Evolutionary conservation across 225 moss, liverwort and hornwort species (phyloP).

Genomic region (Sphagnum contortum): DNA sequence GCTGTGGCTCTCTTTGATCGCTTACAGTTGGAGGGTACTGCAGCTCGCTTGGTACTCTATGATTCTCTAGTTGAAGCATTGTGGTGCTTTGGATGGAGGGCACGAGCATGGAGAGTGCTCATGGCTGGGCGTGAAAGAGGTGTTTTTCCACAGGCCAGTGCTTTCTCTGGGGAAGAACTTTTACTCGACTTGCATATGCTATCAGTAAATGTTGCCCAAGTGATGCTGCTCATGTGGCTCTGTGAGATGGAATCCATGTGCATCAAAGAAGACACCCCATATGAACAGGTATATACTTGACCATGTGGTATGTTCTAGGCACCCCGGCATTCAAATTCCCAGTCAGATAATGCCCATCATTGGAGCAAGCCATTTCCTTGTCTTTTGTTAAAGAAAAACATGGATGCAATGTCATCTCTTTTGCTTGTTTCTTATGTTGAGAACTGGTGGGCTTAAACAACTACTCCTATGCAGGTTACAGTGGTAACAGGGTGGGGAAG

Average conservation of each 20-base stretch:
- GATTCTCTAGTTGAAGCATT: constrained; percentile 63
- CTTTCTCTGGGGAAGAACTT: constrained; percentile 35
- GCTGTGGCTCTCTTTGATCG: constrained; percentile 38
- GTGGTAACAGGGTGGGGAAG: constrained; percentile 66
- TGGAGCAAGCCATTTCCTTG: background rate
- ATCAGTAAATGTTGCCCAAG: constrained; percentile 63
- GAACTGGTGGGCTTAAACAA: background rate
- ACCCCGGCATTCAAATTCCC: background rate
- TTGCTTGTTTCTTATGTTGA: constrained; percentile 1
- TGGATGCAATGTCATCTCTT: background rate
- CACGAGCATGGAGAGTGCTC: constrained; percentile 53
- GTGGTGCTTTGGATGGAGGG: constrained; percentile 67
- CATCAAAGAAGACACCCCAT: constrained; percentile 36
- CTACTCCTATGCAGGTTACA: constrained; percentile 32
- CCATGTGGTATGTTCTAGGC: too few relatives aligned
- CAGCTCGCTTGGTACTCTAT: constrained; percentile 39
- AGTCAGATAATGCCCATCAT: constrained; percentile 3
- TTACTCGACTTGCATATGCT: constrained; percentile 56
- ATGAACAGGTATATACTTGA: constrained; percentile 26
- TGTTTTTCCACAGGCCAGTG: constrained; percentile 49
- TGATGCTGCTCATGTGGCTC: constrained; percentile 65
- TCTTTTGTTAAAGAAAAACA: background rate
- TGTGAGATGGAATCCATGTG: constrained; percentile 48
- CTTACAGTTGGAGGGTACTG: constrained; percentile 47
- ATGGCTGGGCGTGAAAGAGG: constrained; percentile 55